phyloP scores from a whole-genome alignment of 495 filamentous ascomycete species.

The Aspergillus campestris region DNA sequence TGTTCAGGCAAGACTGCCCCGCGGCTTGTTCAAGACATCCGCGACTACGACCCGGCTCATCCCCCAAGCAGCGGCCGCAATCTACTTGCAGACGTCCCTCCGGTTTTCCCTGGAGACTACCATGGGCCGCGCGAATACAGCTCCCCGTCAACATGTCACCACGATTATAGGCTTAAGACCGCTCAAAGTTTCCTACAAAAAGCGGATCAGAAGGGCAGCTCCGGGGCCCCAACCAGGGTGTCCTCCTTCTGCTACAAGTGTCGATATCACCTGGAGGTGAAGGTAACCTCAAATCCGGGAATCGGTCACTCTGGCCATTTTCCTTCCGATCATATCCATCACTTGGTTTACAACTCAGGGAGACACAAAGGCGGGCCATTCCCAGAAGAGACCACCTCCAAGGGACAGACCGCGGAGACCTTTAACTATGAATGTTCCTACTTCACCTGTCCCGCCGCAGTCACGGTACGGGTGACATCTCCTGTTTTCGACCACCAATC shows the following conservation, averaged over 20 bases:
- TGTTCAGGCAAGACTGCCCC: conserved; percentile 53
- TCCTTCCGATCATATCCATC: conserved; percentile 33
- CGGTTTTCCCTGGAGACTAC: conserved; percentile 27
- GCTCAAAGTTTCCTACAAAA: conserved; percentile 42
- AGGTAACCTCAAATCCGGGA: conserved; percentile 31
- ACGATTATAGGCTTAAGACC: conserved; percentile 45
- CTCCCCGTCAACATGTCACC: conserved; percentile 42
- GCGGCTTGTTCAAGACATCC: conserved; percentile 49
- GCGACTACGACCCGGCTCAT: conserved; percentile 46
- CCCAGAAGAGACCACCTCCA: conserved; percentile 18
- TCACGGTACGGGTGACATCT: conserved; percentile 47
- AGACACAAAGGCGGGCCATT: conserved; percentile 19
- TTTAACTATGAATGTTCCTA: conserved; percentile 54
- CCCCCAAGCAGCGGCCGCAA: conserved; percentile 40
- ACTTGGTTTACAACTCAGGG: conserved; percentile 34
- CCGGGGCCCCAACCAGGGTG: conserved; percentile 38
- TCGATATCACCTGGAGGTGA: conserved; percentile 46
- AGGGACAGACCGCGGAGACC: conserved; percentile 30
- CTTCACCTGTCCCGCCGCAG: conserved; percentile 41
- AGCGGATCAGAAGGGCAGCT: conserved; percentile 26
- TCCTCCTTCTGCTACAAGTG: conserved; percentile 49
- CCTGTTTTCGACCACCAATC: conserved; percentile 43
- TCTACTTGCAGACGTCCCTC: conserved; percentile 45
- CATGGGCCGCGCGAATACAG: conserved; percentile 23
- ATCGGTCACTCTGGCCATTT: conserved; percentile 10